These are phyloP conservation scores for Mortierella sp. DNA, from an alignment of 371 early-diverging fungal genomes.

Conservation along the genomic window DNA sequence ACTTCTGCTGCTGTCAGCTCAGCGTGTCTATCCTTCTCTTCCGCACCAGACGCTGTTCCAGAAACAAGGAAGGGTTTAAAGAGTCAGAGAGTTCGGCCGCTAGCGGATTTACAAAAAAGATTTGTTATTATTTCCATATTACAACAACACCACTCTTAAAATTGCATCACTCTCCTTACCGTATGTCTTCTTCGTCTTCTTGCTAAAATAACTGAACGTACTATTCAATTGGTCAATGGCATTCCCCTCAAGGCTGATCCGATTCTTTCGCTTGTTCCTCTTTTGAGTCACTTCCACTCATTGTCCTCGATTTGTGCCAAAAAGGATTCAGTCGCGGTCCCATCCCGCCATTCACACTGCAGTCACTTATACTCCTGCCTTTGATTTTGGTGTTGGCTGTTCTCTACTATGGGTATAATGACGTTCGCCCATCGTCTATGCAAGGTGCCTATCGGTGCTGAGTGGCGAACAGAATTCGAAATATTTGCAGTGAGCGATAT, in stretches of 20 bases:
- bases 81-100: not conserved
- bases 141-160: not conserved
- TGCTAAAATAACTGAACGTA: constrained; percentile 16
- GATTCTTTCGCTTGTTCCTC: constrained; percentile 18
- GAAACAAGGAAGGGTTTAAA: not conserved
- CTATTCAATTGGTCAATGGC: constrained; percentile 19
- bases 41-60: not conserved
- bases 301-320: constrained; percentile 18
- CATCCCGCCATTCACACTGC: constrained; percentile 16
- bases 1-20: no score
- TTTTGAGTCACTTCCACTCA: constrained; percentile 12
- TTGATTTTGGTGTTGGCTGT: constrained; percentile 5
- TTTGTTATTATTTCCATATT: not conserved
- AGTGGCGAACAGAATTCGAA: constrained; percentile 20
- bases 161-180: not conserved
- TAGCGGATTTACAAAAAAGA: not conserved
- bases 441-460: constrained; percentile 3
- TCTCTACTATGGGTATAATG: constrained; percentile 21
- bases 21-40: not conserved
- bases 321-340: constrained; percentile 6
- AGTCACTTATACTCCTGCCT: constrained; percentile 16
- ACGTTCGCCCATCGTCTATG: constrained; percentile 16
- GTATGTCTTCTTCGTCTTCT: constrained; percentile 19
- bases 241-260: constrained; percentile 19
- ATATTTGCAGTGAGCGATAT: constrained; percentile 21